Evolutionary conservation across 2,329 filamentous ascomycete genomes (phyloP).

Genomic region (Alternaria consortialis): DNA sequence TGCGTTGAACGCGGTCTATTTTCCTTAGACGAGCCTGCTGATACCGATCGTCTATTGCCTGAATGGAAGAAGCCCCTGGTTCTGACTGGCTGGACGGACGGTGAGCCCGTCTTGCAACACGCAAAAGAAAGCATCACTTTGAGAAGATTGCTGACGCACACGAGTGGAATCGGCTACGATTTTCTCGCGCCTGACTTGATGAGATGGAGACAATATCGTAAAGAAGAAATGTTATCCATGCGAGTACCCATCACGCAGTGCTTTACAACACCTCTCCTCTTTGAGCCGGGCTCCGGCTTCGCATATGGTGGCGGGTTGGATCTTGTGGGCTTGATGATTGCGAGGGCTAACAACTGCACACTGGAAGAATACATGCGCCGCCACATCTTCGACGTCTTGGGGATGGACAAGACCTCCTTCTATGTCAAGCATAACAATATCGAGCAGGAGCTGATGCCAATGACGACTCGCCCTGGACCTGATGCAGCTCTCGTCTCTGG

Average conservation of each 20-base stretch:
- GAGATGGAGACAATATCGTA: slow-evolving; percentile 23
- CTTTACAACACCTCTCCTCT: slow-evolving; percentile 31
- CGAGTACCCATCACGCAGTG: slow-evolving; percentile 20
- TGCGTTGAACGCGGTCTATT: slow-evolving; percentile 42
- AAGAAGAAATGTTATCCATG: slow-evolving; percentile 17
- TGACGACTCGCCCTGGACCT: slow-evolving; percentile 15
- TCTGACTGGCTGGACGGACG: slow-evolving; percentile 25
- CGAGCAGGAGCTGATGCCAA: slow-evolving; percentile 27
- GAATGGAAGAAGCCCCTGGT: slow-evolving; percentile 35
- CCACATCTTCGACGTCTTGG: slow-evolving; percentile 34
- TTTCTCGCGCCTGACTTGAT: slow-evolving; percentile 28
- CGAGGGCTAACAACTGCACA: slow-evolving; percentile 27
- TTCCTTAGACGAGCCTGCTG: slow-evolving; percentile 31
- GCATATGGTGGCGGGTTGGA: slow-evolving; percentile 35
- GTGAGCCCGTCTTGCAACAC: slow-evolving; percentile 18
- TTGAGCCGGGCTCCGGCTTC: slow-evolving; percentile 36
- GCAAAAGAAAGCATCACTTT: slow-evolving; percentile 33
- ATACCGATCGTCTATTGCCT: slow-evolving; percentile 34
- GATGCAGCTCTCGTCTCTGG: slow-evolving; percentile 16
- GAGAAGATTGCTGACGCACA: slow-evolving; percentile 37
- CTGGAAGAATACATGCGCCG: slow-evolving; percentile 37
- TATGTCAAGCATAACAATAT: slow-evolving; percentile 20
- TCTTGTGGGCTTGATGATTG: slow-evolving; percentile 37
- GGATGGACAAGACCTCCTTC: slow-evolving; percentile 38
- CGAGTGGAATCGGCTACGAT: slow-evolving; percentile 36